Evolutionary conservation across 768 basidiomycete species (phyloP).

Genomic region (Pleurotus tuber-regium): DNA sequence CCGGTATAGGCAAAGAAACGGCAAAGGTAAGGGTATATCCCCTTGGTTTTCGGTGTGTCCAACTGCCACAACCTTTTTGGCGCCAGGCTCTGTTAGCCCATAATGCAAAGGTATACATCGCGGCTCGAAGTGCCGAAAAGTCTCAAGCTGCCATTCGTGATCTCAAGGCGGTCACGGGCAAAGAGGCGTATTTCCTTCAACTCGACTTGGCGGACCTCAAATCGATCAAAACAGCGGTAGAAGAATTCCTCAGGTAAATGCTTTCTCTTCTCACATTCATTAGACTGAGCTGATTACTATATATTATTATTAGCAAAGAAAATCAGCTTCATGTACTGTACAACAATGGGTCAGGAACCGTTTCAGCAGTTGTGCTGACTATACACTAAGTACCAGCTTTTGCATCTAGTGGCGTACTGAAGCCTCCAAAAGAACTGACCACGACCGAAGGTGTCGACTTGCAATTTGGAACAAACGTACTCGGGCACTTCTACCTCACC

Average conservation of each 20-base stretch:
- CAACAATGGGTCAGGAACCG: constrained; percentile 50
- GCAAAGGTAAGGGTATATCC: constrained; percentile 29
- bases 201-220: constrained; percentile 45
- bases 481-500: constrained; percentile 54
- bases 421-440: constrained; percentile 31
- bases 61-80: neutral
- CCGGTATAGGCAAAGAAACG: constrained; percentile 51
- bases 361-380: neutral
- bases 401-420: constrained; percentile 49
- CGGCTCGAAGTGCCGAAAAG: constrained; percentile 36
- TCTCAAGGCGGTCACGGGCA: constrained; percentile 38
- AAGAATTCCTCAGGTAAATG: constrained; percentile 34
- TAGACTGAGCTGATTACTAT: too few species aligned
- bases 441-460: constrained; percentile 52
- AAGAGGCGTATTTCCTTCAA: constrained; percentile 37
- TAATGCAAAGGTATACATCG: constrained; percentile 53
- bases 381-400: too few species aligned
- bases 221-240: constrained; percentile 37
- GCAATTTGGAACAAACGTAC: constrained; percentile 55
- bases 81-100: constrained; percentile 36
- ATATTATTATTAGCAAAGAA: constrained; percentile 36
- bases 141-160: constrained; percentile 36
- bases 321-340: constrained; percentile 43
- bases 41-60: neutral
- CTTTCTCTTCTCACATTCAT: neutral